A percentile compares a stretch with the other conserved stretches of the same genome.
Evolutionary conservation across 345 rosid species (phyloP).

Genomic region (Luvunga scandens): DNA sequence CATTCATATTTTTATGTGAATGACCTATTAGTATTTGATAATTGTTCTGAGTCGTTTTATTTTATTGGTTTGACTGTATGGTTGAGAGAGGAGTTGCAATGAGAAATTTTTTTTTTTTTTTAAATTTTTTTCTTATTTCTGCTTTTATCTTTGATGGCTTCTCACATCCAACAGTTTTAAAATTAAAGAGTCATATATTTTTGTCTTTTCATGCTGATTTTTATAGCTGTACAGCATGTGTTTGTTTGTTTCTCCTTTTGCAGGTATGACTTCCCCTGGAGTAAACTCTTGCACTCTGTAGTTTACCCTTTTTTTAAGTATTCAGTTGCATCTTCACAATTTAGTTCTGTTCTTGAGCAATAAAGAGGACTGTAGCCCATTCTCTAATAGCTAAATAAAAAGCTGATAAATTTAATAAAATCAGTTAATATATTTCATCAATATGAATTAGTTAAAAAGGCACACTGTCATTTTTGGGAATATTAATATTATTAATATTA

Average conservation of each 20-base stretch:
- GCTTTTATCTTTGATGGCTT: background rate
- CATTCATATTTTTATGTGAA: background rate
- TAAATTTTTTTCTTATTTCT: background rate
- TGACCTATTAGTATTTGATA: background rate
- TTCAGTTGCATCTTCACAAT: background rate
- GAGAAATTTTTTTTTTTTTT: background rate
- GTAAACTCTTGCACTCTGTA: constrained; percentile 15
- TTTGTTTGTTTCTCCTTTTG: constrained; percentile 15
- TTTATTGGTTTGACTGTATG: background rate
- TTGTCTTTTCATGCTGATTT: background rate
- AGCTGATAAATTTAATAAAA: background rate
- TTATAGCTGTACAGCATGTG: background rate
- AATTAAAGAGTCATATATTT: background rate
- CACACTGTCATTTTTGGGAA: background rate
- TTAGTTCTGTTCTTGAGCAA: background rate
- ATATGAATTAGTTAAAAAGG: background rate
- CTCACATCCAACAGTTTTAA: background rate
- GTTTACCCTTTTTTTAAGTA: background rate
- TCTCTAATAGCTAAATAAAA: background rate
- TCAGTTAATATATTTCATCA: background rate
- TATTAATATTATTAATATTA: background rate
- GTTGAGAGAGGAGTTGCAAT: background rate
- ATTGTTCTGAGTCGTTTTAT: background rate
- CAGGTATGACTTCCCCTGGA: constrained; percentile 94
- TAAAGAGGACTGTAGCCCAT: background rate